Percentiles rank a stretch among this genome's conserved stretches.
Evolutionary conservation across 2,329 filamentous ascomycete genomes (phyloP).

Genomic region (Aureobasidium sp.): DNA sequence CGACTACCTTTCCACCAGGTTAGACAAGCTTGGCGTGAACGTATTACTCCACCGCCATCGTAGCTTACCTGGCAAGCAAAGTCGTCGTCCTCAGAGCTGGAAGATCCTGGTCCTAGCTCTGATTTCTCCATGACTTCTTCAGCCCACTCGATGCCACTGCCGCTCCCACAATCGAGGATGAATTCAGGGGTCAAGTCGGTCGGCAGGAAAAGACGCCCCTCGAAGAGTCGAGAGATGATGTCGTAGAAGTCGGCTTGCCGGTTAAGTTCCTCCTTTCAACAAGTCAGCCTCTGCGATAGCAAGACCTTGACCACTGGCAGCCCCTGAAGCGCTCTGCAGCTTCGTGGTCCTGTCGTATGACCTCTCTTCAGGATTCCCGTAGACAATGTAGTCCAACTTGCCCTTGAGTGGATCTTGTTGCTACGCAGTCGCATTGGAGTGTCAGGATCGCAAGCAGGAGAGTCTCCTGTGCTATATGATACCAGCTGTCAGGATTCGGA

Average conservation of each 20-base stretch:
- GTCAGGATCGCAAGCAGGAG: not conserved
- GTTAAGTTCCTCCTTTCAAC: slow-evolving; percentile 23
- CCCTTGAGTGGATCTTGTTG: not conserved
- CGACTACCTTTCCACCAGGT: slow-evolving; percentile 22
- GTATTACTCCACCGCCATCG: not conserved
- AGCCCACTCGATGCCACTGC: slow-evolving; percentile 27
- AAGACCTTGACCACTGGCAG: not conserved
- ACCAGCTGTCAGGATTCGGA: not conserved
- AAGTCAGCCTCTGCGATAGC: slow-evolving; percentile 6
- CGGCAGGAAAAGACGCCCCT: slow-evolving; percentile 20
- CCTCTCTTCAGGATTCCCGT: not conserved
- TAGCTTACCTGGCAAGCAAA: slow-evolving; percentile 17
- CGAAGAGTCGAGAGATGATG: slow-evolving; percentile 23
- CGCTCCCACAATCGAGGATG: slow-evolving; percentile 29
- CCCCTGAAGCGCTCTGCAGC: not conserved
- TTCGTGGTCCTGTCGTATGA: not conserved
- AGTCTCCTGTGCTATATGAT: not conserved
- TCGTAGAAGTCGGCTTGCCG: slow-evolving; percentile 25
- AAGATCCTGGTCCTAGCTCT: slow-evolving; percentile 16
- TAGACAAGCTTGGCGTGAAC: not conserved
- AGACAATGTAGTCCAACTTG: not conserved
- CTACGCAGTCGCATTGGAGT: not conserved
- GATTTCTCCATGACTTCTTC: slow-evolving; percentile 30
- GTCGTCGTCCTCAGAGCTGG: slow-evolving; percentile 1
- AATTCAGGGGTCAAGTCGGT: slow-evolving; percentile 20